Conservation (phyloP, 495 filamentous ascomycete genomes). For the Darksidea phi region DNA sequence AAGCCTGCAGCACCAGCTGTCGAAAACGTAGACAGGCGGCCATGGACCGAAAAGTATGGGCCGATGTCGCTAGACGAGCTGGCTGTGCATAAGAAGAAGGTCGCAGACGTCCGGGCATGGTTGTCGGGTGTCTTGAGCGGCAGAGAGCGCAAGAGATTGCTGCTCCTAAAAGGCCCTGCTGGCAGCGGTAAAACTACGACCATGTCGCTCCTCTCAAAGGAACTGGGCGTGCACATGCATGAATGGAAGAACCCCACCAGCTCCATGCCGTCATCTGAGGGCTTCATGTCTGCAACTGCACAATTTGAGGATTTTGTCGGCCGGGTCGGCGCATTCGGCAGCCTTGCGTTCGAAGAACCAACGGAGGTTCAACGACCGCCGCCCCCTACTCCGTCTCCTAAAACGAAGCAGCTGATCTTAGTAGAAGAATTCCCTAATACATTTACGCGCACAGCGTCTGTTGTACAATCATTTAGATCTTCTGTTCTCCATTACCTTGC, state of each 20-base stretch:
- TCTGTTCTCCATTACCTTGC: conserved; percentile 74
- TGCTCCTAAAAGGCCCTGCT: conserved; percentile 87
- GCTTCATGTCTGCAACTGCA: conserved; percentile 62
- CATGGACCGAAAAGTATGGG: conserved; percentile 84
- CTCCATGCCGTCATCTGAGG: conserved; percentile 56
- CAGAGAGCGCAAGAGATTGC: conserved; percentile 55
- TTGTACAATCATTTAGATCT: conserved; percentile 70
- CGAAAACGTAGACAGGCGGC: conserved; percentile 45
- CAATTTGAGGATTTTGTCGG: conserved; percentile 91
- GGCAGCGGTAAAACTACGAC: conserved; percentile 93
- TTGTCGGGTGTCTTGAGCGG: conserved; percentile 69
- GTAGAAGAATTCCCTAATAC: conserved; percentile 95
- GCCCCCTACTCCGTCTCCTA: conserved; percentile 31
- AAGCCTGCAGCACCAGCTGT: conserved; percentile 12
- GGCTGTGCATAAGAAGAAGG: conserved; percentile 90
- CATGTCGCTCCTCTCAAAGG: conserved; percentile 68
- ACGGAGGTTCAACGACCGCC: conserved; percentile 19
- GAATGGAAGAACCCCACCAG: conserved; percentile 88
- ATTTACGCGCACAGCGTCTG: conserved; percentile 63
- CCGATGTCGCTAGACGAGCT: conserved; percentile 75
- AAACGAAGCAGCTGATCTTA: conserved; percentile 62
- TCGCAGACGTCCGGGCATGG: conserved; percentile 80
- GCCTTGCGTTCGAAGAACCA: conserved; percentile 57
- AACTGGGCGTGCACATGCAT: conserved; percentile 67
- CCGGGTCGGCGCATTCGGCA: conserved; percentile 72